A percentile compares a stretch with the other conserved stretches of the same genome.
phyloP scores from a whole-genome alignment of 2,329 filamentous ascomycete genomes.

The Penicillium decumbens region DNA sequence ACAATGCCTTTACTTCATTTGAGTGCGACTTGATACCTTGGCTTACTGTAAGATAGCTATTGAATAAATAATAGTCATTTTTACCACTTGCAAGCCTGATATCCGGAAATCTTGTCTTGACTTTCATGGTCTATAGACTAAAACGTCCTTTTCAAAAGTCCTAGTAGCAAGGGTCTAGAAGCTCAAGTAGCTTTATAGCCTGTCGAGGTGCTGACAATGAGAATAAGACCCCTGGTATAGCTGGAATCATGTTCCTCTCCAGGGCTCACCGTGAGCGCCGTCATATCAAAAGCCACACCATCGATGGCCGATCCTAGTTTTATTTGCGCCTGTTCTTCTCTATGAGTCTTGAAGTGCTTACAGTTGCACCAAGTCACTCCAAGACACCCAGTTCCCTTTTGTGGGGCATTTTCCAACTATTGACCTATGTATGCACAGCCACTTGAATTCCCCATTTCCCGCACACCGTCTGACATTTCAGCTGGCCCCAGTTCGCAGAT shows the following conservation, averaged over 20 bases:
- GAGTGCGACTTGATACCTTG: neutral
- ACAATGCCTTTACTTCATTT: neutral
- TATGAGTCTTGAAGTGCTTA: neutral
- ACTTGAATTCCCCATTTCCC: no score
- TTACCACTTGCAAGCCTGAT: neutral
- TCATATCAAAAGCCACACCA: neutral
- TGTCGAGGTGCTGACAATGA: neutral
- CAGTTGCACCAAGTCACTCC: neutral
- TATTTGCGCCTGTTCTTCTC: neutral
- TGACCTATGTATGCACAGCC: no score
- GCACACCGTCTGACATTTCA: no score
- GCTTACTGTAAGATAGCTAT: neutral
- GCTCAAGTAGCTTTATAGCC: neutral
- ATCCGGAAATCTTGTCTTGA: neutral
- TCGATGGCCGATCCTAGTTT: neutral
- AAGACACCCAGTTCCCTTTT: no score
- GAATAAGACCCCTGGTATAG: neutral
- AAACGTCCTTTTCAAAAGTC: neutral
- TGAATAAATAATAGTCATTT: neutral
- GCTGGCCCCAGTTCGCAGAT: neutral
- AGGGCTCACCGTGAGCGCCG: neutral
- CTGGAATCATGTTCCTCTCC: no score
- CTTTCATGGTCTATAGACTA: neutral
- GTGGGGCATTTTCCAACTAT: no score
- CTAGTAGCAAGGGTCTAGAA: no score